These are phyloP conservation scores for Henckelia pumila DNA, from an alignment of 257 asterid species.

Conservation along the genomic window DNA sequence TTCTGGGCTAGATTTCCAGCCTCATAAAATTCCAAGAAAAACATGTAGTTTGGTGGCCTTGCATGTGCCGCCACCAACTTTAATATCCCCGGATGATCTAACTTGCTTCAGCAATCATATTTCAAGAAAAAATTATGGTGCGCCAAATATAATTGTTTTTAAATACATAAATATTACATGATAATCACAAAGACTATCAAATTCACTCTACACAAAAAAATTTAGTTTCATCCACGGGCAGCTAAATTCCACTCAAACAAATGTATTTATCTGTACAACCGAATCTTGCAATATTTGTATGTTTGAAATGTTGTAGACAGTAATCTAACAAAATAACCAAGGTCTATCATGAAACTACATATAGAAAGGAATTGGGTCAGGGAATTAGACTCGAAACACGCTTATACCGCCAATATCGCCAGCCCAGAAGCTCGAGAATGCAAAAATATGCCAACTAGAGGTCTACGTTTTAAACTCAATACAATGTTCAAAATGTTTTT, in stretches of 20 bases:
- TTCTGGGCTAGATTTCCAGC: constrained; percentile 72
- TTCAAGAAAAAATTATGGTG: constrained; percentile 17
- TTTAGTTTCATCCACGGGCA: not conserved
- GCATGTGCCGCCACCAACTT: constrained; percentile 91
- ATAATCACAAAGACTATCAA: constrained; percentile 15
- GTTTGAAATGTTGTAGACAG: not conserved
- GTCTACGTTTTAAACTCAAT: not conserved
- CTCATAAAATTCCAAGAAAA: constrained; percentile 70
- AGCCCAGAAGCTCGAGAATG: too few relatives aligned
- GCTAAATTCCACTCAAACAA: not conserved
- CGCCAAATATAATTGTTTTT: constrained; percentile 13
- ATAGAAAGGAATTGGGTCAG: not conserved
- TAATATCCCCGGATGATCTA: constrained; percentile 79
- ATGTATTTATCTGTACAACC: not conserved
- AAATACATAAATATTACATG: not conserved
- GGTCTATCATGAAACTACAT: not conserved
- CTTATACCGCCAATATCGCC: not conserved
- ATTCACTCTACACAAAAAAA: not conserved
- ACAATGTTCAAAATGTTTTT: not conserved
- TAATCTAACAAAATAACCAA: not conserved
- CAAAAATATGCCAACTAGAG: not conserved
- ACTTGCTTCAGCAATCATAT: constrained; percentile 53
- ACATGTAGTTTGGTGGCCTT: constrained; percentile 85
- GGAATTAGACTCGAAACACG: not conserved
- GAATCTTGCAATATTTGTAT: not conserved